These are phyloP conservation scores for Ceratocystis variospora DNA, from an alignment of 2,329 filamentous ascomycete species.

Conservation along the genomic window DNA sequence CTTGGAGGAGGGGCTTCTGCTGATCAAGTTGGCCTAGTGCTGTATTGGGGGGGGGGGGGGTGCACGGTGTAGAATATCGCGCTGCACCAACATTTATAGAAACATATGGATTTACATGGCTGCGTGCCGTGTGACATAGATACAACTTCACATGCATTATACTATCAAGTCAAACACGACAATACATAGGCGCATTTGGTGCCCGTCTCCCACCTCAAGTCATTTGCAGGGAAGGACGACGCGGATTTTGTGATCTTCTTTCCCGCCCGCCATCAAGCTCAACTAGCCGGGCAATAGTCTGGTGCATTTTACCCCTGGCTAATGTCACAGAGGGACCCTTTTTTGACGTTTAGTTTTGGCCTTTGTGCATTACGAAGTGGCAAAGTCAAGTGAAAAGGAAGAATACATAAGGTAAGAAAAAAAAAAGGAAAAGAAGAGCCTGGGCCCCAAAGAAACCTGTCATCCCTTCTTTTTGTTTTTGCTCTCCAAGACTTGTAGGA, in stretches of 20 bases:
- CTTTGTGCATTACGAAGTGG: neutral
- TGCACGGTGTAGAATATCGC: neutral
- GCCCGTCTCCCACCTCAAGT: no score
- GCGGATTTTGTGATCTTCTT: neutral
- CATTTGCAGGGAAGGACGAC: neutral
- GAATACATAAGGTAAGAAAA: neutral
- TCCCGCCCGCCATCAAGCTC: neutral
- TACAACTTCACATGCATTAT: neutral
- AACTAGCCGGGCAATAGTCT: neutral
- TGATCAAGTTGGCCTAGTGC: neutral
- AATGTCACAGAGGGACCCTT: neutral
- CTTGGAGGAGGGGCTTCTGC: neutral
- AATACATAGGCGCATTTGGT: neutral
- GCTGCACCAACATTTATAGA: neutral
- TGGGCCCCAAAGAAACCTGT: neutral
- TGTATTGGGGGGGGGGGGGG: no score
- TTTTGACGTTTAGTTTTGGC: neutral
- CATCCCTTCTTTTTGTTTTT: constrained; percentile 2
- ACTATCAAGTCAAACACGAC: neutral
- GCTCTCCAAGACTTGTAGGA: no score
- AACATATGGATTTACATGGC: neutral
- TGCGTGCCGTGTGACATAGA: neutral
- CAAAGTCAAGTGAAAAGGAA: neutral
- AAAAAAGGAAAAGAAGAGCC: neutral
- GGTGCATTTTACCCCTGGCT: neutral